Evolutionary conservation across 2,329 filamentous ascomycete genomes (phyloP), one percentile per base, ranked within the genome.

Genomic region (Xylaria sp.): DNA sequence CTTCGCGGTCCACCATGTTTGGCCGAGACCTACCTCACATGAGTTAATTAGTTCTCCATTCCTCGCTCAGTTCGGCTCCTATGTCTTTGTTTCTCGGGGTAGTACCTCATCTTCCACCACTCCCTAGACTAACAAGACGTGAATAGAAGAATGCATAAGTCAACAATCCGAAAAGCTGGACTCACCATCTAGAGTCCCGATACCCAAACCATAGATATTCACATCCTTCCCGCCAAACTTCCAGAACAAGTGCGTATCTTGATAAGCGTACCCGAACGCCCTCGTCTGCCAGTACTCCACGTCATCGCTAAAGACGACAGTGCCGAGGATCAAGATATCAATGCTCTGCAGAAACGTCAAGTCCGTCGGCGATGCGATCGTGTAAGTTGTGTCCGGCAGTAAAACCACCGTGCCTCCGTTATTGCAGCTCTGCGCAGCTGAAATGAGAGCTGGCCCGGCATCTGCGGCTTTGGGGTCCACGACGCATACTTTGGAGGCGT

Each of bases 171-270:
- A 7, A 19, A 19, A 65, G 39, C 1, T 14, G 70, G 61, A 73
- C 72, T 56, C 58, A 55, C 85, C 86, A 21, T 71, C 69, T 7
- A 71, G 12, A 19, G 55, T 57, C 14, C 69, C 69, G 45, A 64
- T 61, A 1, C 69, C 69, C 17, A 67, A 21, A 3, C 89, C 89
- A 69, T 90, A 92, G 65, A 92, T 83, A 69, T 90, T 89, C 30
- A 92, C 88, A 73, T 92, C 89, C 21, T 85, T 81, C 34, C 90
- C 90, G 48, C 90, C 89, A 45, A 90, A 83, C 75, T 89, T 85
- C 83, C 89, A 92, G 81, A 92, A 91, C 1, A 87, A 87, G 0
- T 87, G 89, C 4, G 85, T 84, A 71, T 91, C 90, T 71, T 92
- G 90, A 79, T 87, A 92, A 14, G 81, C 81, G 50, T 90, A 88